A percentile compares a stretch with the other conserved stretches of the same genome.
These are phyloP conservation scores for Eragrostis curvula DNA, from an alignment of 176 grass and related monocot genomes.

Conservation along the genomic window DNA sequence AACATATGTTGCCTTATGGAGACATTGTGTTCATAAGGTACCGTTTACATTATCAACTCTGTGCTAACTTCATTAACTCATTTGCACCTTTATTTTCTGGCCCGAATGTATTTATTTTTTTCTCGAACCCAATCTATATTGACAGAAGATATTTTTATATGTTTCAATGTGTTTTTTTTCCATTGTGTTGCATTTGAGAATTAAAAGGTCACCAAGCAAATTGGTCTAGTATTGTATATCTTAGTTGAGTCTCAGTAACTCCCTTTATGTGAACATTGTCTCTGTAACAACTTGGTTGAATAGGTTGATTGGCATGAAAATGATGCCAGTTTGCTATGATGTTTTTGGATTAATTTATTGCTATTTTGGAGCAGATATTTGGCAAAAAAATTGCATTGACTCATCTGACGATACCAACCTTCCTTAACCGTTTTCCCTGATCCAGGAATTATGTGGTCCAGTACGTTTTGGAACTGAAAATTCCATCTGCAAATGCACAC, in stretches of 20 bases:
- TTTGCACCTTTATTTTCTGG: background rate
- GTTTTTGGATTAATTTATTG: background rate
- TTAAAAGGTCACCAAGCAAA: background rate
- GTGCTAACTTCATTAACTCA: background rate
- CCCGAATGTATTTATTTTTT: background rate
- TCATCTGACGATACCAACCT: conserved; percentile 8
- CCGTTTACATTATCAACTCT: background rate
- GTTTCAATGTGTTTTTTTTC: background rate
- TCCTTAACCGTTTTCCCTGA: background rate
- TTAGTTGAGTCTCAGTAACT: background rate
- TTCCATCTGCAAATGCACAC: conserved; percentile 62
- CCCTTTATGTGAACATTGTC: too few relatives aligned
- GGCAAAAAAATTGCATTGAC: background rate
- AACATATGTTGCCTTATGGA: conserved; percentile 6
- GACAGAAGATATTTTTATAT: background rate
- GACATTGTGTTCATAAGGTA: background rate
- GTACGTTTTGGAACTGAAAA: conserved; percentile 66
- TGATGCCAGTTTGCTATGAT: background rate
- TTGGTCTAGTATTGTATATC: conserved; percentile 14
- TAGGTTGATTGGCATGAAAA: background rate
- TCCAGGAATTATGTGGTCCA: conserved; percentile 94
- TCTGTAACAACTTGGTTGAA: background rate
- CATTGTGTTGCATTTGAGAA: background rate
- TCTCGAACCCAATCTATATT: background rate
- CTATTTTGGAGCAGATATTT: background rate